These are phyloP conservation scores for Corylus avellana DNA, from an alignment of 306 rosid genomes.

Conservation along the genomic window DNA sequence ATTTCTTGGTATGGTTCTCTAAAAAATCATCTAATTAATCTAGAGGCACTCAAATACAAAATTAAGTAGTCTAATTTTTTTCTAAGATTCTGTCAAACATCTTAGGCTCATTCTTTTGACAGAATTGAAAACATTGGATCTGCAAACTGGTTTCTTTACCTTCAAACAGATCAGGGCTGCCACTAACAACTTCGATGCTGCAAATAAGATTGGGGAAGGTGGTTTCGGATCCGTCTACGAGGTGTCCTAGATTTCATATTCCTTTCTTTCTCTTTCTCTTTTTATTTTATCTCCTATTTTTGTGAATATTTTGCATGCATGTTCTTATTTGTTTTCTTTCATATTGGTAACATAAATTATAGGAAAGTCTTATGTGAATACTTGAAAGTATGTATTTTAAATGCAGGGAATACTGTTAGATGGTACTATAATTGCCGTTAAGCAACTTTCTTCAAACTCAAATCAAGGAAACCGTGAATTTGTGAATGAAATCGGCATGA, in stretches of 20 bases:
- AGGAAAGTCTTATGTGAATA: too few relatives aligned
- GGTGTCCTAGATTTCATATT: constrained; percentile 33
- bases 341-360: not conserved
- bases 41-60: too few relatives aligned
- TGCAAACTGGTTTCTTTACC: constrained; percentile 24
- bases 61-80: too few relatives aligned
- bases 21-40: too few relatives aligned
- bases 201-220: constrained; percentile 69
- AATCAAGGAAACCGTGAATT: constrained; percentile 59
- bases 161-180: constrained; percentile 38
- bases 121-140: not conserved
- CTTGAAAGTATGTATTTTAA: not conserved
- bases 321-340: too few relatives aligned
- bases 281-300: too few relatives aligned
- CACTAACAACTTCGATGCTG: constrained; percentile 53
- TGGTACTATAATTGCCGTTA: constrained; percentile 56
- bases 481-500: constrained; percentile 54
- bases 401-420: constrained; percentile 51
- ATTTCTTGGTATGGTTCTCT: too few relatives aligned
- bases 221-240: constrained; percentile 77
- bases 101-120: not conserved
- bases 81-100: too few relatives aligned
- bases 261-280: not conserved
- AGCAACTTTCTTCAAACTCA: constrained; percentile 54
- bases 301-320: too few relatives aligned